Evolutionary conservation across 2,329 filamentous ascomycete species (phyloP).

Genomic region (Hortaea werneckii): DNA sequence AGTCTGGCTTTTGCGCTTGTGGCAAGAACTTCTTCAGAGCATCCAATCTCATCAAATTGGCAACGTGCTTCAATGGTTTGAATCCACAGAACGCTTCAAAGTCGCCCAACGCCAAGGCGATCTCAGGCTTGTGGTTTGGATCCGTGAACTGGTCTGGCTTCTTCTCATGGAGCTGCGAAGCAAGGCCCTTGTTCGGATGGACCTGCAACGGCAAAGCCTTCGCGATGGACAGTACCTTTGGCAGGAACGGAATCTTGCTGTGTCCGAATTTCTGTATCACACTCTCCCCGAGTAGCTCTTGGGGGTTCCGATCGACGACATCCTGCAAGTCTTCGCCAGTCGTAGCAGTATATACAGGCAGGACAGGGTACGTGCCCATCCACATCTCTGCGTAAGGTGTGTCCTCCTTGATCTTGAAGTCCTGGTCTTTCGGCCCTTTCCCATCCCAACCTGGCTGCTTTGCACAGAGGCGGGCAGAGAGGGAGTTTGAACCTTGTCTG

Average conservation of each 20-base stretch:
- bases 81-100: constrained; percentile 72
- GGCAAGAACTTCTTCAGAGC: constrained; percentile 47
- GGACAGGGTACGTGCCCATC: constrained; percentile 67
- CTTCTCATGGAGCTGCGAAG: constrained; percentile 51
- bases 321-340: constrained; percentile 56
- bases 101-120: constrained; percentile 58
- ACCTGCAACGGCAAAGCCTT: constrained; percentile 68
- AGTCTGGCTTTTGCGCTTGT: constrained; percentile 34
- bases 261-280: constrained; percentile 52
- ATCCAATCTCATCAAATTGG: constrained; percentile 47
- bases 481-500: constrained; percentile 53
- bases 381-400: constrained; percentile 58
- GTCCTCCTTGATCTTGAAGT: constrained; percentile 54
- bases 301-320: constrained; percentile 51
- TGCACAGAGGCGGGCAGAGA: constrained; percentile 55
- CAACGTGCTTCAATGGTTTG: constrained; percentile 54
- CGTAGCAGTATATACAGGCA: constrained; percentile 53
- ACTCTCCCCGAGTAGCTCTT: constrained; percentile 53
- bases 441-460: constrained; percentile 47
- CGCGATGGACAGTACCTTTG: constrained; percentile 65
- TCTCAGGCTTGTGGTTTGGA: constrained; percentile 70
- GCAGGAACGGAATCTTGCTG: constrained; percentile 58
- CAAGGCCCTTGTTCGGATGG: constrained; percentile 60
- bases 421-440: constrained; percentile 27
- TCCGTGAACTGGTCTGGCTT: constrained; percentile 60